A percentile compares a stretch with the other conserved stretches of the same genome.
Conservation (phyloP, 352 stramenopile genomes). For the Phytophthora macrochlamydospora region DNA sequence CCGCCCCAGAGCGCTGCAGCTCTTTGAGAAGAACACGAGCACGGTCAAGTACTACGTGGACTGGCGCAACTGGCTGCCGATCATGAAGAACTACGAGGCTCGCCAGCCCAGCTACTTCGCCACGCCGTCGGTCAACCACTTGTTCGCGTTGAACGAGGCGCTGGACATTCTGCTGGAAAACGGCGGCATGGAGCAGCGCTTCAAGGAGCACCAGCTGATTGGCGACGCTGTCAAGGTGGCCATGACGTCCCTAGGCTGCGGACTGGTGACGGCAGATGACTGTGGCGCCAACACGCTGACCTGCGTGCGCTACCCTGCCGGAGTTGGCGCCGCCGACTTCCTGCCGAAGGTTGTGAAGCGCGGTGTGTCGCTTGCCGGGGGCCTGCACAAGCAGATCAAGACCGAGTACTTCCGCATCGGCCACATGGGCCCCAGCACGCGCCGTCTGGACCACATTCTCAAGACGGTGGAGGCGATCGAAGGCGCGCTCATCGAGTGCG, state of each 20-base stretch:
- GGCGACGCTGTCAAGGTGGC: conserved; percentile 69
- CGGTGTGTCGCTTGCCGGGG: conserved; percentile 74
- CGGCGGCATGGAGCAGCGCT: conserved; percentile 80
- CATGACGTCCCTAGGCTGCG: conserved; percentile 66
- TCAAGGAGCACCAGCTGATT: conserved; percentile 66
- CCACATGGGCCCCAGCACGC: conserved; percentile 83
- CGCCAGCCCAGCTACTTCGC: conserved; percentile 80
- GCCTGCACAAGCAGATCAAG: conserved; percentile 84
- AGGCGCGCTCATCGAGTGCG: conserved; percentile 70
- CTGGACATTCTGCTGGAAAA: conserved; percentile 75
- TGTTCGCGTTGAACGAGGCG: conserved; percentile 73
- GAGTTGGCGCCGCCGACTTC: conserved; percentile 68
- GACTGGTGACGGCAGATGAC: conserved; percentile 56
- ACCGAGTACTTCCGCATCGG: conserved; percentile 87
- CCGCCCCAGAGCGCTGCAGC: conserved; percentile 65
- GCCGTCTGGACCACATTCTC: conserved; percentile 73
- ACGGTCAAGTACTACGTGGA: conserved; percentile 75
- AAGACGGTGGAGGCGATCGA: conserved; percentile 80
- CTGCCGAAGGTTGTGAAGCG: conserved; percentile 74
- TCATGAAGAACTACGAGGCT: conserved; percentile 88
- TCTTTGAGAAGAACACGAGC: conserved; percentile 63
- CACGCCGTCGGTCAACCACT: conserved; percentile 78
- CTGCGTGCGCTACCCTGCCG: conserved; percentile 74
- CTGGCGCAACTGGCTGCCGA: conserved; percentile 81
- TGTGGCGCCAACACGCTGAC: conserved; percentile 72